Conservation (phyloP, 345 rosid genomes). For the Abelmoschus esculentus region DNA sequence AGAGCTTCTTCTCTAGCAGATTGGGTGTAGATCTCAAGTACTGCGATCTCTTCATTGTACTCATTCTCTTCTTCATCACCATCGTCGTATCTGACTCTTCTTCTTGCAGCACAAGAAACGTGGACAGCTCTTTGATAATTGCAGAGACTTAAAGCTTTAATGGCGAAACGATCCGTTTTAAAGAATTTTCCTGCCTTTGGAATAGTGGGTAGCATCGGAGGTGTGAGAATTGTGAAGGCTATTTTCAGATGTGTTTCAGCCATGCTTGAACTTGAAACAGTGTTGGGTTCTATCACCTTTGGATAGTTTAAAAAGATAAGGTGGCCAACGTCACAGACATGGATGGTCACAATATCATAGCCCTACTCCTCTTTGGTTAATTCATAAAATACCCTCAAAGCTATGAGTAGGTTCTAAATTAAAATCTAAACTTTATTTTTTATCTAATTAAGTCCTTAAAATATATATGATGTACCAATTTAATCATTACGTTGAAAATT, state of each 20-base stretch:
- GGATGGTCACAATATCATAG: no score
- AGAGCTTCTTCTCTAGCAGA: constrained; percentile 63
- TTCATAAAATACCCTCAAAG: no score
- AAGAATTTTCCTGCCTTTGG: not conserved
- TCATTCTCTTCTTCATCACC: constrained; percentile 31
- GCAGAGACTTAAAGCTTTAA: not conserved
- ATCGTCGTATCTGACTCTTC: constrained; percentile 43
- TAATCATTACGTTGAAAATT: no score
- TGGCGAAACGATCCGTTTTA: not conserved
- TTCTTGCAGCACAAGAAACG: constrained; percentile 31
- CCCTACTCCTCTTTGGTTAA: no score
- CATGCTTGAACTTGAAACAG: constrained; percentile 6
- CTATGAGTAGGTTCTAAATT: no score
- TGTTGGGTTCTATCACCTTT: not conserved
- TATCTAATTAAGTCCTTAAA: no score
- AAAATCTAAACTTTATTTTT: no score
- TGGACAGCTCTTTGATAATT: not conserved
- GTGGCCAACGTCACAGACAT: not conserved
- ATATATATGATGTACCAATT: no score
- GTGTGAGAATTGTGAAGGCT: constrained; percentile 1
- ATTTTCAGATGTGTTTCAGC: constrained; percentile 19
- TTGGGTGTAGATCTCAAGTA: constrained; percentile 56
- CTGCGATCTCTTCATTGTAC: constrained; percentile 54
- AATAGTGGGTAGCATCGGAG: constrained; percentile 2
- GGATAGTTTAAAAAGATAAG: constrained; percentile 3